Evolutionary conservation across 1,284 basidiomycete genomes (phyloP).

Genomic region (Hypsizygus ulmarius): DNA sequence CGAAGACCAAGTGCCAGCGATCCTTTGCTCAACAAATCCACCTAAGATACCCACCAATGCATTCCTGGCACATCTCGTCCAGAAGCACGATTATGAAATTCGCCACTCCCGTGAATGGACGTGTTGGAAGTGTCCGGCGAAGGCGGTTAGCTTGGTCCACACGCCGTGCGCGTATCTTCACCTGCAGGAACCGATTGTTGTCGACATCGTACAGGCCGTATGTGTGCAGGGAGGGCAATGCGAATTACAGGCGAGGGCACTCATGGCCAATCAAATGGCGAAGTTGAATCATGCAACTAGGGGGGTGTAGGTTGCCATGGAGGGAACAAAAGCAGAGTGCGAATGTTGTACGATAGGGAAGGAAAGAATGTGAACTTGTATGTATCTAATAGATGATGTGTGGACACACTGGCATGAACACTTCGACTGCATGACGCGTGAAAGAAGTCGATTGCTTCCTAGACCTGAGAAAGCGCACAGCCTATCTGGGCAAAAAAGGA

Average conservation of each 20-base stretch:
- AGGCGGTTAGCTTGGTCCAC: constrained; percentile 2
- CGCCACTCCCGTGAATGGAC: neutral
- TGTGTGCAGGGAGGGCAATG: neutral
- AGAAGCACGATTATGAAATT: constrained; percentile 16
- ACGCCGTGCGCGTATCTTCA: constrained; percentile 1
- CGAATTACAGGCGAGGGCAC: neutral
- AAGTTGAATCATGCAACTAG: neutral
- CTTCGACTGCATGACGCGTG: too few relatives aligned
- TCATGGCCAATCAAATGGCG: constrained; percentile 1
- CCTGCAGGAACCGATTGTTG: neutral
- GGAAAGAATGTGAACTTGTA: too few relatives aligned
- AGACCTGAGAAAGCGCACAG: too few relatives aligned
- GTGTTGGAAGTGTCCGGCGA: constrained; percentile 1
- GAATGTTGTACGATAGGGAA: too few relatives aligned
- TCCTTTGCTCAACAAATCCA: constrained; percentile 12
- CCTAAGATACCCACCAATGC: constrained; percentile 13
- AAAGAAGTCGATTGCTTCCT: too few relatives aligned
- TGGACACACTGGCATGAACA: too few relatives aligned
- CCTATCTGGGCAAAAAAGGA: too few relatives aligned
- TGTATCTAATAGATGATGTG: too few relatives aligned
- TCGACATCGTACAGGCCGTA: neutral
- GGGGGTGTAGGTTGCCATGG: neutral
- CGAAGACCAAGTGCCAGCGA: constrained; percentile 12
- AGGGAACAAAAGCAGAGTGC: neutral
- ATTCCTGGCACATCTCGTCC: constrained; percentile 16